Conservation (phyloP, 2,329 filamentous ascomycete species). For the Pleoardoris graminearum region DNA sequence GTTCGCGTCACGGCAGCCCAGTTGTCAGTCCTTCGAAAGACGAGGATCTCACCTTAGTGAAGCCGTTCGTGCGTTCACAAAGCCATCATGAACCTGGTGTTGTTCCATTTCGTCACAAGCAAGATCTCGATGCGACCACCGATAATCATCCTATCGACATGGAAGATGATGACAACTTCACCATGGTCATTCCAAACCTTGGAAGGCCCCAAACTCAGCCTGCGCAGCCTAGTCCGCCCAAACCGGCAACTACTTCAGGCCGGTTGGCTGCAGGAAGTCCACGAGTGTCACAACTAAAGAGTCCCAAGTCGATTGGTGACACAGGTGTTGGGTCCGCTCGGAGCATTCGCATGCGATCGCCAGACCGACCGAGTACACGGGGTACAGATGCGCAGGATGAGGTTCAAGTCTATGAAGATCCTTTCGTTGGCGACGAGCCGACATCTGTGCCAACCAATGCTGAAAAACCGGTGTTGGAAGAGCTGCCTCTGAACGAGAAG, state of each 20-base stretch:
- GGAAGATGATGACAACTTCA: conserved; percentile 54
- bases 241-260: conserved; percentile 26
- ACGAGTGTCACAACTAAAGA: conserved; percentile 29
- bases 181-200: conserved; percentile 54
- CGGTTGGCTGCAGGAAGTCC: conserved; percentile 35
- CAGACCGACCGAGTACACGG: conserved; percentile 38
- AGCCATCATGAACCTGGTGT: conserved; percentile 33
- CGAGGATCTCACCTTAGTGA: conserved; percentile 54
- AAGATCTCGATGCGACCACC: conserved; percentile 44
- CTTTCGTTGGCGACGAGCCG: conserved; percentile 48
- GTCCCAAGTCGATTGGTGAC: conserved; percentile 36
- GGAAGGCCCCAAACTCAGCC: conserved; percentile 33
- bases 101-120: conserved; percentile 42
- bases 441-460: conserved; percentile 31
- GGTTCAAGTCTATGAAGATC: conserved; percentile 59
- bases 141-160: conserved; percentile 45
- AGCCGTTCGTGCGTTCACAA: conserved; percentile 48
- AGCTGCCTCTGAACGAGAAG: conserved; percentile 56
- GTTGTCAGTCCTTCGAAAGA: conserved; percentile 44
- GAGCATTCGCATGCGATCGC: conserved; percentile 38
- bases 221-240: conserved; percentile 39
- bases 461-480: conserved; percentile 53
- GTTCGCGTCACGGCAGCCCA: conserved; percentile 38
- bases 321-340: conserved; percentile 28
- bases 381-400: conserved; percentile 44